Evolutionary conservation across 352 stramenopile species (phyloP).

Genomic region (Globisporangium acanthophoron): DNA sequence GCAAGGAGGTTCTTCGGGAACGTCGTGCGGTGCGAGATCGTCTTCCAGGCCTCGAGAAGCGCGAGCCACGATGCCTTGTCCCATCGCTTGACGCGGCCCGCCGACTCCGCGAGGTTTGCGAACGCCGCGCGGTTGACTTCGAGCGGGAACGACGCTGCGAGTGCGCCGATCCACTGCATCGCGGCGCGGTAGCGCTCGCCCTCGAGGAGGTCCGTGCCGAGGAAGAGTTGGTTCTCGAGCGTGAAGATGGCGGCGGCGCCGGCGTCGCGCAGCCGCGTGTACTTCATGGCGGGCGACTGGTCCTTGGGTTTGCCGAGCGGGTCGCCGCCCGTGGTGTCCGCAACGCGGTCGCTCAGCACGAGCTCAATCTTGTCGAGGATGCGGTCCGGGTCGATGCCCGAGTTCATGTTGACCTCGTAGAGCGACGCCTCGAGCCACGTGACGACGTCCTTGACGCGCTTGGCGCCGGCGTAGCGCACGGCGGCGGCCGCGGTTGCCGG

Average conservation of each 20-base stretch:
- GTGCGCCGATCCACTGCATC: constrained; percentile 55
- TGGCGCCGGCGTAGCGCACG: constrained; percentile 15
- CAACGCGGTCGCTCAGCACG: constrained; percentile 34
- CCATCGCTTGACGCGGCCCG: constrained; percentile 44
- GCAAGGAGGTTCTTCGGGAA: constrained; percentile 63
- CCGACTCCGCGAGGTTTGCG: constrained; percentile 25
- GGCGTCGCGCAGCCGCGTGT: constrained; percentile 59
- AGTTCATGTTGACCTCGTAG: constrained; percentile 40
- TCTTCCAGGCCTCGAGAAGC: constrained; percentile 65
- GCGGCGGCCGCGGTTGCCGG: constrained; percentile 24
- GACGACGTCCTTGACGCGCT: constrained; percentile 41
- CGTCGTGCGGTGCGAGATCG: constrained; percentile 26
- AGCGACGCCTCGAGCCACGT: constrained; percentile 61
- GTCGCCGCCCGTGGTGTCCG: constrained; percentile 14
- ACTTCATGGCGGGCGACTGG: constrained; percentile 56
- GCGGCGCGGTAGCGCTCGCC: constrained; percentile 58
- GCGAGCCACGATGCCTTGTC: constrained; percentile 47
- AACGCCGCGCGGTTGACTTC: constrained; percentile 56
- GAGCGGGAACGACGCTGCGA: constrained; percentile 58
- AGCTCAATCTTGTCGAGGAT: constrained; percentile 40
- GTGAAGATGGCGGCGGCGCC: constrained; percentile 59
- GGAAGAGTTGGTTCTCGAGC: constrained; percentile 72
- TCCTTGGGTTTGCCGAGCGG: constrained; percentile 24
- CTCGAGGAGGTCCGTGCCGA: constrained; percentile 53
- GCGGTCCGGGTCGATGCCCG: constrained; percentile 42